Conservation (phyloP, 1,284 basidiomycete genomes). For the Sphagnurus paluster region DNA sequence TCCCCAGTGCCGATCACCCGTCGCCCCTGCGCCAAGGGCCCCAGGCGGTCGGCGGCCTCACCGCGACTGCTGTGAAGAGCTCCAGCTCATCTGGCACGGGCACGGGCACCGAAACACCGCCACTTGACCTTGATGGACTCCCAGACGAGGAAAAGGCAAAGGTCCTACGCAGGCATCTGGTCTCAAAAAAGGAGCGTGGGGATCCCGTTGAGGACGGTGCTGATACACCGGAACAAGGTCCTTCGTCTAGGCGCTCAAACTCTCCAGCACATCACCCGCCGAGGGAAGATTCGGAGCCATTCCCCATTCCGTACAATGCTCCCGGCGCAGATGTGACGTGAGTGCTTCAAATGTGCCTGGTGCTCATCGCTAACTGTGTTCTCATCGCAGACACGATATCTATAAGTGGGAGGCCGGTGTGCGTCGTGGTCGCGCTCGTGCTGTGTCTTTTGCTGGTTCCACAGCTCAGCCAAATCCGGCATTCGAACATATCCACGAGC, state of each 20-base stretch:
- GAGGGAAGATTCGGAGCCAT: constrained; percentile 61
- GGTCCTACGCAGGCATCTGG: constrained; percentile 79
- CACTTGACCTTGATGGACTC: constrained; percentile 54
- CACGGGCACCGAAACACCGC: constrained; percentile 30
- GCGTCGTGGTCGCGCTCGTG: constrained; percentile 59
- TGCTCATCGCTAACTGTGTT: too few relatives aligned
- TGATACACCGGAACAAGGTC: constrained; percentile 18
- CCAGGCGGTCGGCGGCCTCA: constrained; percentile 28
- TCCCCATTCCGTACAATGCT: constrained; percentile 83
- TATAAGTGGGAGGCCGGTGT: constrained; percentile 92
- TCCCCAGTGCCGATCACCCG: constrained; percentile 12
- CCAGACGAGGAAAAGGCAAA: constrained; percentile 83
- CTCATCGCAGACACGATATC: constrained; percentile 72
- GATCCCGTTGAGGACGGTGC: constrained; percentile 18
- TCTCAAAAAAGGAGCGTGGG: constrained; percentile 69
- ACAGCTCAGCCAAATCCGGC: constrained; percentile 60
- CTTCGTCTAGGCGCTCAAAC: constrained; percentile 32
- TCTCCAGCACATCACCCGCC: constrained; percentile 28
- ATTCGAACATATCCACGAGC: constrained; percentile 89
- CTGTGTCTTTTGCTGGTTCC: constrained; percentile 73
- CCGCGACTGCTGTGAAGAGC: constrained; percentile 20
- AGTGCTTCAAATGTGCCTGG: too few relatives aligned
- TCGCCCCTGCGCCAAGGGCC: constrained; percentile 22
- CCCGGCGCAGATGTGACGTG: constrained; percentile 89
- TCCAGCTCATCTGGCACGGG: constrained; percentile 20